Base-by-base conservation (phyloP, 345 rosid species). In the Salix brachista region DNA sequence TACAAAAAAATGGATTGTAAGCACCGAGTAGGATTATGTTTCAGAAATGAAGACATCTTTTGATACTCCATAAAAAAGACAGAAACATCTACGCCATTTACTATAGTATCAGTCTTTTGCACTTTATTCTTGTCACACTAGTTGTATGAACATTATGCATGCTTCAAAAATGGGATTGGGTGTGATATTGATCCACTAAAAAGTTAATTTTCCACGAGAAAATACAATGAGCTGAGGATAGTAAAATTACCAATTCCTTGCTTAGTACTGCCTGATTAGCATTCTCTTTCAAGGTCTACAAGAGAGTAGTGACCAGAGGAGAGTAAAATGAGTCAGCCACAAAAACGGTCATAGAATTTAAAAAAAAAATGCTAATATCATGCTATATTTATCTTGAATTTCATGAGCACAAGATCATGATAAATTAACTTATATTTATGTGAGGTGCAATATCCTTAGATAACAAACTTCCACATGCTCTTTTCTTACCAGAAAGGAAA, bases 201-300 rank as follows among this genome's bases (percentile, higher is more conserved):
- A 54, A 16, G 23, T 30, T 44, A 64, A 5, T 14, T 30, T 21
- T 19, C 39, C 17, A 28, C 34, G 50, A 75, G 70, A 58, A 62
- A 16, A 73, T n/a, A 30, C 0, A 42, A 75, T 42, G 66, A 26
- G 66, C n/a, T 54, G 17, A 60, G 54, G 19, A 18, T 60, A 28
- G 68, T 36, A 72, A 46, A 28, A 56, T 75, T 93, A 91, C 97
- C 94, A 93, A 73, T 58, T 93, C 84, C 87, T 93, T 93, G 91
- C 97, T 93, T 70, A 91, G 82, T 74, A 85, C 71, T 71, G 97
- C 97, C 78, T 90, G 90, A 72, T 90, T 92, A 11, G 90, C 92
- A 67, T 81, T 76, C 34, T 83, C 81, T 70, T 48, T 82, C 83
- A 93, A 78, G 72, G 90, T 80, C 96, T 91, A 83, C 86, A 78